Conservation (phyloP, 441 rosid species). For the Francoa sonchifolia region DNA sequence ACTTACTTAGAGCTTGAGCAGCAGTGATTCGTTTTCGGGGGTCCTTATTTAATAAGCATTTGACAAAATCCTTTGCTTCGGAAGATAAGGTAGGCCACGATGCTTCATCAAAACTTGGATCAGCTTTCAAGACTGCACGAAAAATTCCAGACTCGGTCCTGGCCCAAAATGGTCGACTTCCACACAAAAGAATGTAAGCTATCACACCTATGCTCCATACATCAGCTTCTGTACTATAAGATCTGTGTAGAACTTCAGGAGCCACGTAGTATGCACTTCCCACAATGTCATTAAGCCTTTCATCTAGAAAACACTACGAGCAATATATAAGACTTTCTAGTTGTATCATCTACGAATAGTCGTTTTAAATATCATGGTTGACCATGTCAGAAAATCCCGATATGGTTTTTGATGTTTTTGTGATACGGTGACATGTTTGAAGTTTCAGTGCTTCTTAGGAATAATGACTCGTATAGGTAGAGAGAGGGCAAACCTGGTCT, state of each 20-base stretch:
- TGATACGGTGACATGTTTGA: not conserved
- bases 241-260: conserved; percentile 93
- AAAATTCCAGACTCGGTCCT: conserved; percentile 93
- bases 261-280: conserved; percentile 97
- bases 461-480: not conserved
- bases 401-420: no score
- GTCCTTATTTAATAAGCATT: conserved; percentile 62
- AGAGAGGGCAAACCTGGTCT: conserved; percentile 60
- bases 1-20: conserved; percentile 84
- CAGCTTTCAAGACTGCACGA: conserved; percentile 78
- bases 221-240: conserved; percentile 88
- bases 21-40: conserved; percentile 84
- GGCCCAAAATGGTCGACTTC: conserved; percentile 98
- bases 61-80: conserved; percentile 87
- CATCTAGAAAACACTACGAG: conserved; percentile 35
- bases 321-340: no score
- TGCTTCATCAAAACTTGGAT: conserved; percentile 67
- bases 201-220: conserved; percentile 97
- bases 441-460: not conserved
- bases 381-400: no score
- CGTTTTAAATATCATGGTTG: no score
- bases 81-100: conserved; percentile 84
- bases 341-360: no score
- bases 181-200: conserved; percentile 81
- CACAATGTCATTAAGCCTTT: conserved; percentile 91